A percentile compares a stretch with the other conserved stretches of the same genome.
phyloP scores from a whole-genome alignment of 352 stramenopile genomes.

The Phytophthora parvispora region DNA sequence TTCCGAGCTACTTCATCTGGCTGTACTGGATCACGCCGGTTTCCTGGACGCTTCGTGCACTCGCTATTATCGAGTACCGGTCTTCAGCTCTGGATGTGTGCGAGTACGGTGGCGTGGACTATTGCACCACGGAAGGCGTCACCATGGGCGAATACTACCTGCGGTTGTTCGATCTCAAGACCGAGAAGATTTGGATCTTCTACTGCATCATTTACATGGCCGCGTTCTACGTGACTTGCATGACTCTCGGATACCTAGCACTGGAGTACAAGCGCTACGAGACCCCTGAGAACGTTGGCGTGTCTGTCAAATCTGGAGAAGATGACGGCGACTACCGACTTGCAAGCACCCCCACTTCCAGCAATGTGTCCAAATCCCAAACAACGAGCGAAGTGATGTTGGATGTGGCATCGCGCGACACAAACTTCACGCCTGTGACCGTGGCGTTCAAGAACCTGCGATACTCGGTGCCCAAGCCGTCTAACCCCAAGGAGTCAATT shows the following conservation, averaged over 20 bases:
- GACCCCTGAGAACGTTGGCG: conserved; percentile 15
- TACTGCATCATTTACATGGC: conserved; percentile 43
- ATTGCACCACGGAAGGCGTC: conserved; percentile 34
- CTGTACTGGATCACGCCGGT: conserved; percentile 72
- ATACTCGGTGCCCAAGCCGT: conserved; percentile 26
- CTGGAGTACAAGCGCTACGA: conserved; percentile 48
- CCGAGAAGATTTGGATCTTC: conserved; percentile 42
- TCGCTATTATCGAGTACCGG: conserved; percentile 51
- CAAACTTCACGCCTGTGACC: conserved; percentile 23
- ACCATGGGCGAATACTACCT: conserved; percentile 46
- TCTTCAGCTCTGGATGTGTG: conserved; percentile 35
- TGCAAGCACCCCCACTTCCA: conserved; percentile 17
- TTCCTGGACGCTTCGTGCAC: conserved; percentile 44
- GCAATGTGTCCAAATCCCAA: conserved; percentile 22
- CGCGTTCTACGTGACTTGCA: conserved; percentile 40
- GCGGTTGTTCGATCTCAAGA: conserved; percentile 42
- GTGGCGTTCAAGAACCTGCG: conserved; percentile 26
- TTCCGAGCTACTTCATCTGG: conserved; percentile 61
- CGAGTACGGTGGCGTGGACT: conserved; percentile 40
- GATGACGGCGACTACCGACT: conserved; percentile 25
- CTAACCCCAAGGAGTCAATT: conserved; percentile 31
- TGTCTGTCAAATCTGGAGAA: conserved; percentile 4
- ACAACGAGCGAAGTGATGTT: conserved; percentile 32
- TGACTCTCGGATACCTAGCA: conserved; percentile 40
- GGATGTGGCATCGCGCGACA: conserved; percentile 23